Evolutionary conservation across 352 stramenopile species (phyloP).

Genomic region (Plasmopara halstedii): DNA sequence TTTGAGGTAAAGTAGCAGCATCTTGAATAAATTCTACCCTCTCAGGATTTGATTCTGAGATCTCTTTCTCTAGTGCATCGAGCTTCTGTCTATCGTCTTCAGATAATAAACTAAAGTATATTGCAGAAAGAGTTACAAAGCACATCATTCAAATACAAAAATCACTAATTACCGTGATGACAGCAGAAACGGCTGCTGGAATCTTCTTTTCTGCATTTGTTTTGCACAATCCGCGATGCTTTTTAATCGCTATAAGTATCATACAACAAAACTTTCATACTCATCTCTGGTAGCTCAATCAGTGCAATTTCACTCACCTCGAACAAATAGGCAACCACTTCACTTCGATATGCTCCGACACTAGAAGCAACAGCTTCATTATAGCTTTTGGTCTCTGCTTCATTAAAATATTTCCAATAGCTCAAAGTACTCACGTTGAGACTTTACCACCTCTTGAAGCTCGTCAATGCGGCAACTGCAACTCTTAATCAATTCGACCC

Average conservation of each 20-base stretch:
- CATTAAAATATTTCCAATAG: no score
- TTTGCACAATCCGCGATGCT: slow-evolving; percentile 50
- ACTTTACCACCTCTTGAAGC: slow-evolving; percentile 33
- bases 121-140: not conserved
- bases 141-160: not conserved
- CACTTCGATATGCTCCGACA: slow-evolving; percentile 47
- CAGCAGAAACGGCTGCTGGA: slow-evolving; percentile 55
- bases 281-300: not conserved
- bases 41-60: slow-evolving; percentile 20
- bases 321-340: slow-evolving; percentile 65
- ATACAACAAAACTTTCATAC: not conserved
- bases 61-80: slow-evolving; percentile 39
- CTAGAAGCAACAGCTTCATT: slow-evolving; percentile 14
- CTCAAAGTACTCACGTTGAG: slow-evolving; percentile 14
- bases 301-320: slow-evolving; percentile 37
- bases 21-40: slow-evolving; percentile 18
- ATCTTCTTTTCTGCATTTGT: slow-evolving; percentile 66
- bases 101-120: slow-evolving; percentile 38
- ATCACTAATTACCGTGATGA: slow-evolving; percentile 33
- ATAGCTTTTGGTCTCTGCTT: no score
- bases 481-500: slow-evolving; percentile 69
- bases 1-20: slow-evolving; percentile 3
- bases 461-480: slow-evolving; percentile 53
- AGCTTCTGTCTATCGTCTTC: slow-evolving; percentile 48
- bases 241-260: slow-evolving; percentile 47